Base-by-base conservation (phyloP, 2,329 filamentous ascomycete species). In the Paraconiothyrium brasiliense region DNA sequence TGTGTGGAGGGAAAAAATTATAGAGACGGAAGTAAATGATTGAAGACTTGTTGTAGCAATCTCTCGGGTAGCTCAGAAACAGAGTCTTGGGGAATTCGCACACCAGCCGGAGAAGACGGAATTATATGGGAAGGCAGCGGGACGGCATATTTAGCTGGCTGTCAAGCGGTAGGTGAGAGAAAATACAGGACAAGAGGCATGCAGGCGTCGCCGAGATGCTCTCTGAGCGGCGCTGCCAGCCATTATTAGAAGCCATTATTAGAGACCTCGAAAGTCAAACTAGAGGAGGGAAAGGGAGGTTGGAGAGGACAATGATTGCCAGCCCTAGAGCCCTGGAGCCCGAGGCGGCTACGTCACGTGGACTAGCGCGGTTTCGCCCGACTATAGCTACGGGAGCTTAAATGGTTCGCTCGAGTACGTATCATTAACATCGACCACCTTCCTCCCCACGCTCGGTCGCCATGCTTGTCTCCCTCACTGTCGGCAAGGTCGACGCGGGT, bases 401-500 rank as follows among this genome's bases (percentile, higher is more conserved):
- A 32, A 35, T 46, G 27, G 34, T 20, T 35, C 30, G n/a, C 30
- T n/a, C 10, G 27, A 35, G 32, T 34, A 56, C 54, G 27, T 47
- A 41, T 37, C 20, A 35, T 14, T 30, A 24, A 46, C 30, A 52
- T 48, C 41, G 35, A 39, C 14, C 39, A 52, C 49, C 41, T 22
- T 39, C 54, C 55, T 52, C 54, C 30, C 13, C 44, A 39, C 39
- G 50, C 41, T 30, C 60, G 47, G 63, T 34, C 70, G 86, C 78
- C 54, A 98, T 99, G 95, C 87, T 98, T 76, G 92, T 99, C 82
- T 98, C 95, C 69, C 87, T 99, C 78, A 98, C 94, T 54, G 95
- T 99, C 81, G 95, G 95, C 85, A 99, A 99, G 84, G 95, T 99
- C 82, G 95, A 99, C 82, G 95, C 95, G 74, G 95, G 95, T 81